Evolutionary conservation across 2,329 filamentous ascomycete genomes (phyloP), one percentile per base, ranked within the genome.

Genomic region (Fusarium kyushuense): DNA sequence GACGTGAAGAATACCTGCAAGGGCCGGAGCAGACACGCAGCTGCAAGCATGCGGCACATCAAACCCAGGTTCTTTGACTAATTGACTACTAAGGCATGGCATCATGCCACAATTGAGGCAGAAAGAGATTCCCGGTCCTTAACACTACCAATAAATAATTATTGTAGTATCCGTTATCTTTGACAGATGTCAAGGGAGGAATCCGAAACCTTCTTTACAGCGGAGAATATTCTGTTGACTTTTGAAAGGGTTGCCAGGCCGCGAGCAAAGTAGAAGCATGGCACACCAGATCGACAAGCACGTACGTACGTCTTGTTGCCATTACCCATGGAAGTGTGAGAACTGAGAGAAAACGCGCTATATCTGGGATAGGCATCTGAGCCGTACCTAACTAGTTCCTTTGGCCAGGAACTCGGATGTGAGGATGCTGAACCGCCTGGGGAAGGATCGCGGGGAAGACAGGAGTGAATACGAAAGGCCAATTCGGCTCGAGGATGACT

Each of bases 361-460:
- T 38, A 51, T 23, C 66, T 65, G 30, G 33, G 58, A 69, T 53
- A 62, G 66, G 66, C 21, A 69, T 63, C 36, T 48, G 38, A 58
- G 45, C 66, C 53, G 57, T 41, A 17, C 42, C 42, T 13, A 41
- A 29, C 33, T 27, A 42, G 33, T 55, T 48, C 54, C 48, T 42
- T 30, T 45, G 54, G 33, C 43, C 30, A 48, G 46, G 54, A 29
- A 17, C 23, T 12, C 48, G 36, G 45, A 36, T 43, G 42, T 46
- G 27, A 66, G 61, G 49, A 43, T 41, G 40, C 42, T 49, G 59
- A 49, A 30, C 58, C 51, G 29, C 36, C 49, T 35, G 43, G 63
- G 57, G 52, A 52, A 30, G 25, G 57, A 69, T 48, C 51, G 66
- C 41, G 66, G 66, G 66, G 65, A 69, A 48, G 53, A 46, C 17